A percentile compares a stretch with the other conserved stretches of the same genome.
These are phyloP conservation scores for Phytophthora meadii DNA, from an alignment of 352 stramenopile species.

Conservation along the genomic window DNA sequence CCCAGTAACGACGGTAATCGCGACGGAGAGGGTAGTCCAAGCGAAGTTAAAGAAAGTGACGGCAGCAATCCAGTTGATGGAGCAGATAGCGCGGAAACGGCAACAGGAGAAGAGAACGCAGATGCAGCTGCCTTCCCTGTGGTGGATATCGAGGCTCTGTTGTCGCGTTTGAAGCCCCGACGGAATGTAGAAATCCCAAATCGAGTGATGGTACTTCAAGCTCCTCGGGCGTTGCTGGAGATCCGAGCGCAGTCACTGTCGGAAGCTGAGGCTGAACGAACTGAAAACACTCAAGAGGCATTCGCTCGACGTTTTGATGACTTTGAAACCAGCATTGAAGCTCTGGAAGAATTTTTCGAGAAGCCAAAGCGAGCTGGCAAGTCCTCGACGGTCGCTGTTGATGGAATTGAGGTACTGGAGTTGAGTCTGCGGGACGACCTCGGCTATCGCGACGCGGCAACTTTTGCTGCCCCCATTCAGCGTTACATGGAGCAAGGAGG, in stretches of 20 bases:
- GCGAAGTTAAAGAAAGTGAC: conserved; percentile 26
- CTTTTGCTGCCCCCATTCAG: conserved; percentile 56
- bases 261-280: conserved; percentile 61
- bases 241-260: conserved; percentile 57
- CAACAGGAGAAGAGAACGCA: conserved; percentile 19
- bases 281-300: conserved; percentile 65
- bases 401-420: conserved; percentile 75
- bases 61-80: conserved; percentile 28
- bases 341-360: conserved; percentile 74
- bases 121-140: conserved; percentile 16
- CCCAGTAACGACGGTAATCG: conserved; percentile 18
- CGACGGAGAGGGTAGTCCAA: conserved; percentile 13
- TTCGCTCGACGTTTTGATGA: conserved; percentile 61
- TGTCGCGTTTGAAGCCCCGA: conserved; percentile 49
- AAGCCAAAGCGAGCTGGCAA: conserved; percentile 21
- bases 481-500: conserved; percentile 83
- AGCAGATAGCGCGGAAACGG: conserved; percentile 19
- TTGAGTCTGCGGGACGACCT: conserved; percentile 56
- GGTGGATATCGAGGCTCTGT: conserved; percentile 50
- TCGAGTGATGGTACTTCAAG: conserved; percentile 70
- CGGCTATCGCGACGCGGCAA: conserved; percentile 46
- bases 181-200: conserved; percentile 63
- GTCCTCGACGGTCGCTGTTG: conserved; percentile 2
- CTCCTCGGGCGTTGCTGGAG: conserved; percentile 58
- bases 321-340: conserved; percentile 59